Conservation (phyloP, 2,329 filamentous ascomycete species). For the Hypoxylon sp. region DNA sequence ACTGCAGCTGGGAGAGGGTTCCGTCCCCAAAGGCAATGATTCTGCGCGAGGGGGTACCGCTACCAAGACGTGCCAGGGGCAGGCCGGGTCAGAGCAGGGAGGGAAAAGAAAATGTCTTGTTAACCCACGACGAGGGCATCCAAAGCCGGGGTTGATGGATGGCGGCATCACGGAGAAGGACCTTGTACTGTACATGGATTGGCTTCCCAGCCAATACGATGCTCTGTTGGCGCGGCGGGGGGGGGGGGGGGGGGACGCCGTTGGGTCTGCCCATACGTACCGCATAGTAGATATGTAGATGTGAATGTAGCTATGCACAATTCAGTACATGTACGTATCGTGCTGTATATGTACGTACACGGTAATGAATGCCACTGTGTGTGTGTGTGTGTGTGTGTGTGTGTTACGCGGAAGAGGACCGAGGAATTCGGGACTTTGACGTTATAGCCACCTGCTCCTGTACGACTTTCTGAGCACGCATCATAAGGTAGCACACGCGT, state of each 20-base stretch:
- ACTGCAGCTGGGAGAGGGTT: slow-evolving; percentile 8
- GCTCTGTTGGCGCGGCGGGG: slow-evolving; percentile 29
- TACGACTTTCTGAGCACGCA: too few relatives aligned
- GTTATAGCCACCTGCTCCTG: slow-evolving; percentile 14
- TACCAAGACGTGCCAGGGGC: slow-evolving; percentile 17
- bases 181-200: slow-evolving; percentile 34
- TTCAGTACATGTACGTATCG: slow-evolving; percentile 6
- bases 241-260: too few relatives aligned
- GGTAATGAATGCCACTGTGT: slow-evolving; percentile 1
- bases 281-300: slow-evolving; percentile 22
- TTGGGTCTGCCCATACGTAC: too few relatives aligned
- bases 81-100: slow-evolving; percentile 1
- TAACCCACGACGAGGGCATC: slow-evolving; percentile 27
- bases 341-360: slow-evolving; percentile 7
- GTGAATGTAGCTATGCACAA: slow-evolving; percentile 17
- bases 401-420: slow-evolving; percentile 20
- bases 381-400: too few relatives aligned
- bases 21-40: slow-evolving; percentile 1
- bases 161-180: slow-evolving; percentile 30
- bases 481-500: background rate
- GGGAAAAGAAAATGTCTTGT: slow-evolving; percentile 21
- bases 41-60: slow-evolving; percentile 25
- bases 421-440: slow-evolving; percentile 18
- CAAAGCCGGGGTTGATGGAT: slow-evolving; percentile 35
- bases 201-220: slow-evolving; percentile 31